Evolutionary conservation across 768 basidiomycete species (phyloP).

Genomic region (Galerina sulciceps): DNA sequence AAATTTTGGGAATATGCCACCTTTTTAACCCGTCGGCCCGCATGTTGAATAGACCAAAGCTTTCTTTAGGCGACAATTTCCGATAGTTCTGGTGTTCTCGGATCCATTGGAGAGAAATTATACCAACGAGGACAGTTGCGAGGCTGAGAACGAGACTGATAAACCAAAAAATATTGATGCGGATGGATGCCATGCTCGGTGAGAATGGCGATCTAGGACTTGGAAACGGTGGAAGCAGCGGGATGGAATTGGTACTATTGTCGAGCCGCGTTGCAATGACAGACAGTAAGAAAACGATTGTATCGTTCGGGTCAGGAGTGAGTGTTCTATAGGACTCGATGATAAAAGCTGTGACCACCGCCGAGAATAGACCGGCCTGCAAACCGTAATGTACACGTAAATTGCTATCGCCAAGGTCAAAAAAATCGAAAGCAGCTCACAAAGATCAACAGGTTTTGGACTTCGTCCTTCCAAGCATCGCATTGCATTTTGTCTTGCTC

Average conservation of each 20-base stretch:
- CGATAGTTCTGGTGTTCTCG: conserved; percentile 14
- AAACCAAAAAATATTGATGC: conserved; percentile 15
- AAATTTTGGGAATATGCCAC: conserved; percentile 30
- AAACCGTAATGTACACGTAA: not conserved
- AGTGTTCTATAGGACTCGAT: conserved; percentile 19
- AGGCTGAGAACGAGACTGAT: conserved; percentile 18
- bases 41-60: conserved; percentile 25
- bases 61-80: conserved; percentile 6
- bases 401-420: not conserved
- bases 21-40: conserved; percentile 27
- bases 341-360: conserved; percentile 20
- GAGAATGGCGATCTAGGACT: not conserved
- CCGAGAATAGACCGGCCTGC: conserved; percentile 28
- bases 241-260: not conserved
- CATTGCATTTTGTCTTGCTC: conserved; percentile 19
- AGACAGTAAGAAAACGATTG: conserved; percentile 14
- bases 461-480: conserved; percentile 20
- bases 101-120: conserved; percentile 18
- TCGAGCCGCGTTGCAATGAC: conserved; percentile 10
- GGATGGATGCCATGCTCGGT: conserved; percentile 6
- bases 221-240: not conserved
- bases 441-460: conserved; percentile 25
- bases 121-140: conserved; percentile 14
- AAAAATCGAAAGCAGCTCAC: conserved; percentile 6
- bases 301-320: conserved; percentile 14